A percentile compares a stretch with the other conserved stretches of the same genome.
phyloP scores from a whole-genome alignment of 352 stramenopile genomes.

The Phytophthora vignae region DNA sequence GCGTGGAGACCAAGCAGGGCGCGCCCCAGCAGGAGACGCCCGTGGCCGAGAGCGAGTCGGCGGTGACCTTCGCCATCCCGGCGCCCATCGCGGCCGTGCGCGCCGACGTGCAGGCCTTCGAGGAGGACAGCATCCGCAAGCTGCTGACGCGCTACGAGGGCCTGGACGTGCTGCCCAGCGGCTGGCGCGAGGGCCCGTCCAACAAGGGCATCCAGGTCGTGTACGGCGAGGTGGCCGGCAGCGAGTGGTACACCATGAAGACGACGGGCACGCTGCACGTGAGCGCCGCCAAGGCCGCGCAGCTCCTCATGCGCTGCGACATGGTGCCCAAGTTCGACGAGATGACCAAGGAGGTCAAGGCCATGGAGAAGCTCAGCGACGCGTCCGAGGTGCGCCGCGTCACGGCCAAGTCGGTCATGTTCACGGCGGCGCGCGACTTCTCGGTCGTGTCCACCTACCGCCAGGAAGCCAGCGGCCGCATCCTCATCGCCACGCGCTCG shows the following conservation, averaged over 20 bases:
- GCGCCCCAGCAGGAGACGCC: constrained; percentile 48
- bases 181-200: constrained; percentile 70
- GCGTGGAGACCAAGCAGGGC: constrained; percentile 47
- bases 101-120: constrained; percentile 55
- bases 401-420: constrained; percentile 77
- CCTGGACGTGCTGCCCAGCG: constrained; percentile 63
- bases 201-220: constrained; percentile 81
- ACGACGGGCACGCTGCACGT: constrained; percentile 68
- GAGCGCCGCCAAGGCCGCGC: constrained; percentile 57
- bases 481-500: constrained; percentile 77
- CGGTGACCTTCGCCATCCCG: constrained; percentile 52
- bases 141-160: constrained; percentile 68
- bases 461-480: constrained; percentile 53
- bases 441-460: constrained; percentile 69
- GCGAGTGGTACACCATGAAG: constrained; percentile 80
- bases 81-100: constrained; percentile 60
- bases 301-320: constrained; percentile 57
- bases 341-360: constrained; percentile 77
- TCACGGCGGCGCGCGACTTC: constrained; percentile 79
- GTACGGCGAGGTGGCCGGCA: constrained; percentile 68
- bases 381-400: constrained; percentile 70
- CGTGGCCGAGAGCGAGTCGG: constrained; percentile 33
- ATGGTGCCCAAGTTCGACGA: constrained; percentile 84
- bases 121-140: constrained; percentile 63
- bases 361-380: constrained; percentile 71